Evolutionary conservation across 2,329 filamentous ascomycete species (phyloP).

Genomic region (Diplodia scrobiculata): DNA sequence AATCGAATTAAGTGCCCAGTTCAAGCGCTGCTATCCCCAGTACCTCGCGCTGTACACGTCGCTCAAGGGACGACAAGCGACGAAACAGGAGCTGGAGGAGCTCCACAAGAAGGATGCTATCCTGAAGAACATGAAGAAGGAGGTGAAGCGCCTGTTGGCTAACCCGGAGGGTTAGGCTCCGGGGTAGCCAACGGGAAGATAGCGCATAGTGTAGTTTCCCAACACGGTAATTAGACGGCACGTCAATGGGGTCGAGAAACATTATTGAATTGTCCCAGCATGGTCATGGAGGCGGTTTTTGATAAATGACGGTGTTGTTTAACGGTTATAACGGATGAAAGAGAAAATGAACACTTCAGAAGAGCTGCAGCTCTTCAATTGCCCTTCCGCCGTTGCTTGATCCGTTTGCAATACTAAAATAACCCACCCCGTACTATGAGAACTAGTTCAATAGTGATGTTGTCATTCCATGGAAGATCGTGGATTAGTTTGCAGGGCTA

Average conservation of each 20-base stretch:
- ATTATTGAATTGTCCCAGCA: background rate
- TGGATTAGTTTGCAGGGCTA: background rate
- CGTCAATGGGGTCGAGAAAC: background rate
- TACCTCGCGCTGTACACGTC: conserved; percentile 60
- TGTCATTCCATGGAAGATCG: background rate
- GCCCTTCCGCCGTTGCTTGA: background rate
- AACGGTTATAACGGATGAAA: background rate
- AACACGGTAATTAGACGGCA: background rate
- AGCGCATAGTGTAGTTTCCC: background rate
- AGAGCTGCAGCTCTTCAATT: background rate
- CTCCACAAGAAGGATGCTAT: conserved; percentile 48
- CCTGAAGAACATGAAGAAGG: conserved; percentile 59
- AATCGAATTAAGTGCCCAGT: conserved; percentile 52
- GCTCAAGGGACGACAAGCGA: conserved; percentile 51
- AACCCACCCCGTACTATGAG: background rate
- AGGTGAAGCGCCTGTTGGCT: conserved; percentile 48
- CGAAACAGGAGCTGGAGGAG: conserved; percentile 55
- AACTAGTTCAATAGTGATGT: background rate
- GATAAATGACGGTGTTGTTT: background rate
- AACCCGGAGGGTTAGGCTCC: background rate
- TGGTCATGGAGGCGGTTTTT: background rate
- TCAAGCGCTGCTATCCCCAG: conserved; percentile 61
- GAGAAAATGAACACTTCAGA: background rate
- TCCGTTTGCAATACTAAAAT: background rate
- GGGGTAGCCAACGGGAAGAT: background rate